These are phyloP conservation scores for Flaveria floridana DNA, from an alignment of 140 eudicot species.

Conservation along the genomic window DNA sequence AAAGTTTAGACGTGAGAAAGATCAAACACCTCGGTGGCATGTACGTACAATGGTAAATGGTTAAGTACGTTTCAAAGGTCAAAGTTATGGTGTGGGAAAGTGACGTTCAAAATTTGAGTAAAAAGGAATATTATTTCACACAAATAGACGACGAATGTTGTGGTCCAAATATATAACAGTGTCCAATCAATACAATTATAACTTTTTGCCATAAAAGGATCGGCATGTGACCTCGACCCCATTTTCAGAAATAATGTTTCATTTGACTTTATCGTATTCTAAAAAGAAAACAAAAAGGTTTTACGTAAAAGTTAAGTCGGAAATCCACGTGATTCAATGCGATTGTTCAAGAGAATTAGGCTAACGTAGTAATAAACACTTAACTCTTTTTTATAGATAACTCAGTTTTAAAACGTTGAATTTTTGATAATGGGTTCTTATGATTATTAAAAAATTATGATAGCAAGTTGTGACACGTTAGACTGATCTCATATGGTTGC, in stretches of 20 bases:
- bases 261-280: background rate
- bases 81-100: slow-evolving; percentile 8
- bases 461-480: too few relatives aligned
- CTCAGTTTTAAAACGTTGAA: too few relatives aligned
- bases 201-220: background rate
- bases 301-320: background rate
- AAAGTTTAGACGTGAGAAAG: background rate
- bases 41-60: background rate
- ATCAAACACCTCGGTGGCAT: background rate
- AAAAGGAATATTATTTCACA: background rate
- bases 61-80: slow-evolving; percentile 12
- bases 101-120: background rate
- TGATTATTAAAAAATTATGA: too few relatives aligned
- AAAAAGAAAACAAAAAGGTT: background rate
- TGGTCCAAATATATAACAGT: slow-evolving; percentile 15
- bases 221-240: slow-evolving; percentile 25
- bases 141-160: slow-evolving; percentile 18
- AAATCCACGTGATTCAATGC: background rate
- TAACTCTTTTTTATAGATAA: too few relatives aligned
- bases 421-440: too few relatives aligned
- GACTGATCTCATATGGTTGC: too few relatives aligned
- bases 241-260: slow-evolving; percentile 1
- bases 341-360: background rate
- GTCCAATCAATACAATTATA: slow-evolving; percentile 20
- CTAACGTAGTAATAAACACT: background rate